A percentile compares a stretch with the other conserved stretches of the same genome.
These are phyloP conservation scores for Plasmodium reichenowi DNA, from an alignment of 169 alveolate genomes.

Conservation along the genomic window DNA sequence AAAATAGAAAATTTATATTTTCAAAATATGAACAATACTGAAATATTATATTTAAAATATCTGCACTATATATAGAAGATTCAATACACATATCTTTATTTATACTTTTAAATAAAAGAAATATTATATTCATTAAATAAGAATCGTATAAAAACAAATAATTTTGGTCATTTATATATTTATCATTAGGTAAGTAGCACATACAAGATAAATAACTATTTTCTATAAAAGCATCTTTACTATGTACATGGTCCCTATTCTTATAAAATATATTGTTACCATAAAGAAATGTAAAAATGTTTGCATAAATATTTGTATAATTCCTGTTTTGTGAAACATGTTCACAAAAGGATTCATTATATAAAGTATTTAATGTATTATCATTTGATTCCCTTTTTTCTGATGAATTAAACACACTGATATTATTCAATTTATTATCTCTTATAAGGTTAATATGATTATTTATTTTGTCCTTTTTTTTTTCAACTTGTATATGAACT, in stretches of 20 bases:
- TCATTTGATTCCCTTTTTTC: too few relatives aligned
- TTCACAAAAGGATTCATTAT: too few relatives aligned
- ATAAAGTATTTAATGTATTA: too few relatives aligned
- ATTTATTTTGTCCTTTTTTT: background rate
- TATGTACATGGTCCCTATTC: too few relatives aligned
- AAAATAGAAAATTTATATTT: conserved; percentile 67
- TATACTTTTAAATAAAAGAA: conserved; percentile 50
- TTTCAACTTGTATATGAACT: background rate
- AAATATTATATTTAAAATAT: conserved; percentile 38
- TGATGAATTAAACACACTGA: too few relatives aligned
- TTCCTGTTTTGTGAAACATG: too few relatives aligned
- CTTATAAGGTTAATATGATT: background rate
- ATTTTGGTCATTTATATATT: conserved; percentile 9
- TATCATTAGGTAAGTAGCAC: conserved; percentile 15
- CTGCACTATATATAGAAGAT: conserved; percentile 65
- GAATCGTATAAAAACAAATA: conserved; percentile 52
- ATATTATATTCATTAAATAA: conserved; percentile 57
- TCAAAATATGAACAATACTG: conserved; percentile 60
- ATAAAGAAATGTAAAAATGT: too few relatives aligned
- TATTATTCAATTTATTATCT: too few relatives aligned
- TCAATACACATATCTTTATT: conserved; percentile 77
- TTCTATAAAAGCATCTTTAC: conserved; percentile 2
- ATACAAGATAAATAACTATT: conserved; percentile 37
- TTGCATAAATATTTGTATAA: too few relatives aligned
- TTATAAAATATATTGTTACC: too few relatives aligned